Base-by-base conservation (phyloP, 2,329 filamentous ascomycete species). In the Cladophialophora psammophila region DNA sequence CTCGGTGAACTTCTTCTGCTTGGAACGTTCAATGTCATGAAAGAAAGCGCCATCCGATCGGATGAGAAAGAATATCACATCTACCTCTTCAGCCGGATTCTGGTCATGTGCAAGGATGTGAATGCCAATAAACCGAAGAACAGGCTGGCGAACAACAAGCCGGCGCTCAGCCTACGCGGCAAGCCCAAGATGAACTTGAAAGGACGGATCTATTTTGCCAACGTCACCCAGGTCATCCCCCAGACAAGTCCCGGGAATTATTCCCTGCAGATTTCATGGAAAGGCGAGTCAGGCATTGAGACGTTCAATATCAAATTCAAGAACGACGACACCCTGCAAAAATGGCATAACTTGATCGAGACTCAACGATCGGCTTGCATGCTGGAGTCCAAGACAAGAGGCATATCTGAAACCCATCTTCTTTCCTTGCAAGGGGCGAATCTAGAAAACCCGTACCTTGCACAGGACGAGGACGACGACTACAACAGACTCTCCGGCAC, bases 261-360 rank as follows among this genome's bases (percentile, higher is more conserved):
- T 77, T 94, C 92, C 1, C 92, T 97, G 68, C 94, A 98, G 76
- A 98, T 99, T 64, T 97, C 94, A 85, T 99, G 95, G 95, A 98
- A 95, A 80, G 94, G 94, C 38, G 94, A 98, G 71, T 93, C 94
- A 0, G 93, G 98, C 35, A 94, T 97, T 36, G 94, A 99, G 77
- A 97, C 96, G 76, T 98, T 99, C 78, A 90, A 94, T 74, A 96
- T 99, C 76, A 92, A 92, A 72, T 98, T 97, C 78, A 86, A 88
- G 59, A 95, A 94, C 68, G 95, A 99, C 78, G 93, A 97, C 72
- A 88, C 86, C 13, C 93, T 98, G 89, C 94, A 91, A 79, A 97
- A 94, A 76, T 99, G 95, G 95, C 90, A 91, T 34, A 83, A 84
- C 8, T 89, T 92, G 48, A 88, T 97, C 32, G 91, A 96, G 71